Base-by-base conservation (phyloP, 805 yeast species). In the Ogataea paradorogensis region DNA sequence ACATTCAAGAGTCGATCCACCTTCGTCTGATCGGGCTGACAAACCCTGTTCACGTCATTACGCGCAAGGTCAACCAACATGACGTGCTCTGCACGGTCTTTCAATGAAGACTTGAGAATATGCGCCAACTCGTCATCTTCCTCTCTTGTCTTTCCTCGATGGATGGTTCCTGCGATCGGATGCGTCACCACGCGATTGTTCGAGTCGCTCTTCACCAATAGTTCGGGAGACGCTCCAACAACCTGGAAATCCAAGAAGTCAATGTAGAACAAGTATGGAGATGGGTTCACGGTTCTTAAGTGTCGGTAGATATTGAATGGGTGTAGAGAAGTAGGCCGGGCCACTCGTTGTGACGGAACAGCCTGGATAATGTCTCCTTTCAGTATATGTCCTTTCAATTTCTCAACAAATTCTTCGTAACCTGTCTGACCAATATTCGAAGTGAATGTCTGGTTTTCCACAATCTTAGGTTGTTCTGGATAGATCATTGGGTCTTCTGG, bases 21-120 rank as follows among this genome's bases (percentile, higher is more conserved):
- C 35, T 70, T 77, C 30, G 95, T 89, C 3, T 93, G 73, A 26
- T 62, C 62, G 15, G 98, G 98, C 44, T 82, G 80, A 66, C 98
- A 91, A n/a, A 93, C 82, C 51, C 99, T 75, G 66, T 93, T 93
- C 55, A 93, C 80, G 60, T 93, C 99, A 58, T 93, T 93, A 60
- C 99, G 76, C 4, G 99, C 99, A 57, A 93, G 74, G 64, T 93
- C 99, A 14, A 93, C 99, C 63, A 93, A 78, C 99, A 93, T 93
- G 40, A 93, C 93, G 63, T 93, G 99, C 66, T 93, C 99, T 1
- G 99, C 96, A 33, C 97, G 78, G 63, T 93, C 99, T 58, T 93
- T 93, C 48, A 82, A 67, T 11, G 95, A 84, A 8, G 81, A 65
- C 54, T 85, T 72, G 50, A 93, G 74, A 40, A 78, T 76, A 11